These are phyloP conservation scores for Sclerotinia nivalis DNA, from an alignment of 2,329 filamentous ascomycete species.

Conservation along the genomic window DNA sequence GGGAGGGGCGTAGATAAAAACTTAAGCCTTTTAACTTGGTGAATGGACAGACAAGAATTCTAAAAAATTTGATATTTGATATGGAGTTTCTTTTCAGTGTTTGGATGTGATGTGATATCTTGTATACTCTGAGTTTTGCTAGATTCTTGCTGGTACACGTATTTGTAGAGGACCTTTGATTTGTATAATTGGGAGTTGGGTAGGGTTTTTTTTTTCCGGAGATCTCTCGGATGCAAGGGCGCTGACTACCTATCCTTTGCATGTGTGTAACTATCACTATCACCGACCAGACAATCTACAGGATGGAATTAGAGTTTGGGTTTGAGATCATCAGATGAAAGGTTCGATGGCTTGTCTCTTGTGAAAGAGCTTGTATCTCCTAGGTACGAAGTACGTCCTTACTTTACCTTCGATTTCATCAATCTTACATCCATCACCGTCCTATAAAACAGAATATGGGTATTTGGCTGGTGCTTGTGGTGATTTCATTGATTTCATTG, in stretches of 20 bases:
- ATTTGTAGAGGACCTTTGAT: neutral
- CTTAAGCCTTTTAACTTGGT: neutral
- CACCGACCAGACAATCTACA: neutral
- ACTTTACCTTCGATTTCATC: neutral
- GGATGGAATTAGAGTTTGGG: neutral
- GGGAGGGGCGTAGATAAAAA: constrained; percentile 28
- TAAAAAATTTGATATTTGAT: neutral
- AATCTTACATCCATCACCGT: neutral
- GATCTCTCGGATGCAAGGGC: neutral
- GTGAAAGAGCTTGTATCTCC: neutral
- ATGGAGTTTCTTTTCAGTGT: neutral
- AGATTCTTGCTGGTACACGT: neutral
- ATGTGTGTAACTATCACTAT: neutral
- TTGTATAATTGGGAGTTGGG: neutral
- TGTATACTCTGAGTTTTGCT: neutral
- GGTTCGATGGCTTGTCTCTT: neutral
- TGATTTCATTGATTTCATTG: neutral
- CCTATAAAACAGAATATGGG: neutral
- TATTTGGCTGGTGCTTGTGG: neutral
- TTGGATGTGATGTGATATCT: neutral
- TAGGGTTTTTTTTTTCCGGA: too few relatives aligned
- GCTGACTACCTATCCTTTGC: neutral
- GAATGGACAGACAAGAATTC: neutral
- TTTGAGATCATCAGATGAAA: neutral
- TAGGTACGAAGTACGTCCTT: neutral